A percentile compares a stretch with the other conserved stretches of the same genome.
Conservation (phyloP, 2,329 filamentous ascomycete species). For the Xylaria arbuscula region DNA sequence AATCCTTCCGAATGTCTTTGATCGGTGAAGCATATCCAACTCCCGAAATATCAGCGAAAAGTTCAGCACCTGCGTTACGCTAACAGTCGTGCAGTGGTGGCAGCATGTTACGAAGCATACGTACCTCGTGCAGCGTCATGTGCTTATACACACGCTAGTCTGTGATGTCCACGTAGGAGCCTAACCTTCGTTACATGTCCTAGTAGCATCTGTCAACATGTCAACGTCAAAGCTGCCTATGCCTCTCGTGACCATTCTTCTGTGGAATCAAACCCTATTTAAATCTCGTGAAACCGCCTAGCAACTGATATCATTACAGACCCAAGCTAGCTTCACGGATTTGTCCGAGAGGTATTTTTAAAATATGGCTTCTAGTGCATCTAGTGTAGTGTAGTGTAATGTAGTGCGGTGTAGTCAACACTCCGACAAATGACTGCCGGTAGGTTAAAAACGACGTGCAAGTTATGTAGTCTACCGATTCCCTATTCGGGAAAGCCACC, state of each 20-base stretch:
- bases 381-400: too few relatives aligned
- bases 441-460: not conserved
- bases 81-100: not conserved
- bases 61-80: not conserved
- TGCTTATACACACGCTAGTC: not conserved
- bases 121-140: not conserved
- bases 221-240: not conserved
- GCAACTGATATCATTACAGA: not conserved
- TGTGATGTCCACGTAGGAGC: not conserved
- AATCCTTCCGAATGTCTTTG: constrained; percentile 1
- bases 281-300: not conserved
- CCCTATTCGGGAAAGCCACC: constrained; percentile 12
- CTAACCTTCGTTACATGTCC: not conserved
- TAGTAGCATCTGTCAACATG: not conserved
- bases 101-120: not conserved
- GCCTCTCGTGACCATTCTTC: too few relatives aligned
- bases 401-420: too few relatives aligned
- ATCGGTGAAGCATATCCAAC: not conserved
- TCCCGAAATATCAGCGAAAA: constrained; percentile 23
- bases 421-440: not conserved
- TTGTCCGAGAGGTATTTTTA: not conserved
- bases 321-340: not conserved
- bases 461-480: not conserved
- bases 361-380: not conserved
- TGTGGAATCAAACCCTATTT: not conserved